phyloP scores from a whole-genome alignment of 164 flowering plant species.

The Annona squamosa region DNA sequence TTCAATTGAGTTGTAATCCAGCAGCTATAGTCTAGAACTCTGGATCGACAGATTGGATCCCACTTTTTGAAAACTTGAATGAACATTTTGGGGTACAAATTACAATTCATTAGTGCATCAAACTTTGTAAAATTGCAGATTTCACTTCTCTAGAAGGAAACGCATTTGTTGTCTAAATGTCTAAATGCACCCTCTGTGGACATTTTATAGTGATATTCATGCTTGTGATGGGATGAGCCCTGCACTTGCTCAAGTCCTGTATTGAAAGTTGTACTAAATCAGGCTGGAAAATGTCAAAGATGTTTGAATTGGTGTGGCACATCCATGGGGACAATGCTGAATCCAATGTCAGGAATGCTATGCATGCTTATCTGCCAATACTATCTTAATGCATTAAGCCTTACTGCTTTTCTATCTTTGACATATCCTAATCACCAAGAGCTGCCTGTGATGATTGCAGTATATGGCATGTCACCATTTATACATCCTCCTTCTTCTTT shows the following conservation, averaged over 20 bases:
- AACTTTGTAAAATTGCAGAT: too few species aligned
- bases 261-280: neutral
- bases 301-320: neutral
- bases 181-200: too few species aligned
- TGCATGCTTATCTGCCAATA: neutral
- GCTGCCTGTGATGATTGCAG: constrained; percentile 34
- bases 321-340: neutral
- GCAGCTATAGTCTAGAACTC: too few species aligned
- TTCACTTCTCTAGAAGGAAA: neutral
- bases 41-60: too few species aligned
- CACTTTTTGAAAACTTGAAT: too few species aligned
- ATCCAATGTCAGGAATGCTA: neutral
- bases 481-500: constrained; percentile 89
- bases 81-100: too few species aligned
- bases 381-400: neutral
- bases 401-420: neutral
- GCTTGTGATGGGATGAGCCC: neutral
- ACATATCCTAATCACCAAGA: constrained; percentile 1
- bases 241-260: neutral
- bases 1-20: too few species aligned
- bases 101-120: too few species aligned
- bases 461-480: constrained; percentile 78
- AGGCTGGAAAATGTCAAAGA: neutral
- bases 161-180: neutral
- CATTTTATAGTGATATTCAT: neutral